phyloP scores from a whole-genome alignment of 108 stramenopile species.

The Skeletonema costatum region DNA sequence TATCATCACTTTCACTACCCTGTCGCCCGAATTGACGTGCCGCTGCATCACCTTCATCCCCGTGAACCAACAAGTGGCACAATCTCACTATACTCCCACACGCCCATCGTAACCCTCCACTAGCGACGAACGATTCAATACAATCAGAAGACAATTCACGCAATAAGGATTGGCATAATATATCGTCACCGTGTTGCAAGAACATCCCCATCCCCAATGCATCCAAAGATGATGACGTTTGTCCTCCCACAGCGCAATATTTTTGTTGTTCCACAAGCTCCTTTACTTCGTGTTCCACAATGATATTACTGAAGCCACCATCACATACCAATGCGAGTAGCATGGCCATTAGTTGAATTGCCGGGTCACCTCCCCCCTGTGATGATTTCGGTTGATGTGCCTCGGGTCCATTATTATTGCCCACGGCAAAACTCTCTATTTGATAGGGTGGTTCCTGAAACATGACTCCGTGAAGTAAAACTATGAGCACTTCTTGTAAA shows the following conservation, averaged over 20 bases:
- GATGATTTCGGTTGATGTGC: constrained; percentile 2
- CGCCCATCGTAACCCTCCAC: constrained; percentile 42
- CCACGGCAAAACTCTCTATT: neutral
- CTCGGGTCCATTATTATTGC: neutral
- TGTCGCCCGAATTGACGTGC: neutral
- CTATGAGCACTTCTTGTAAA: constrained; percentile 27
- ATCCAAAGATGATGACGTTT: neutral
- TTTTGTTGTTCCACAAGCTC: neutral
- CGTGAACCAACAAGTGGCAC: constrained; percentile 35
- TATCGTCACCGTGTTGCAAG: neutral
- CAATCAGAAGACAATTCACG: constrained; percentile 12
- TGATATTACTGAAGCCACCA: constrained; percentile 29
- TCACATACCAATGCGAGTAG: constrained; percentile 31
- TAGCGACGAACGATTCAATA: constrained; percentile 47
- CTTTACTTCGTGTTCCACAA: constrained; percentile 25
- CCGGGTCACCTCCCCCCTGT: constrained; percentile 30
- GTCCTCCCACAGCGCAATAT: neutral
- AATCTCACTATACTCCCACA: constrained; percentile 37
- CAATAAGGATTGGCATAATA: constrained; percentile 13
- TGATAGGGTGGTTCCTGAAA: constrained; percentile 27
- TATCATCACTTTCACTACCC: neutral
- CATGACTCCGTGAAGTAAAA: constrained; percentile 20
- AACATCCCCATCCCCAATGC: neutral
- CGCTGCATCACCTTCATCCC: neutral
- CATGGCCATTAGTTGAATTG: constrained; percentile 45